Conservation (phyloP, 148 eudicot genomes). For the Vaccinium myrtillus region DNA sequence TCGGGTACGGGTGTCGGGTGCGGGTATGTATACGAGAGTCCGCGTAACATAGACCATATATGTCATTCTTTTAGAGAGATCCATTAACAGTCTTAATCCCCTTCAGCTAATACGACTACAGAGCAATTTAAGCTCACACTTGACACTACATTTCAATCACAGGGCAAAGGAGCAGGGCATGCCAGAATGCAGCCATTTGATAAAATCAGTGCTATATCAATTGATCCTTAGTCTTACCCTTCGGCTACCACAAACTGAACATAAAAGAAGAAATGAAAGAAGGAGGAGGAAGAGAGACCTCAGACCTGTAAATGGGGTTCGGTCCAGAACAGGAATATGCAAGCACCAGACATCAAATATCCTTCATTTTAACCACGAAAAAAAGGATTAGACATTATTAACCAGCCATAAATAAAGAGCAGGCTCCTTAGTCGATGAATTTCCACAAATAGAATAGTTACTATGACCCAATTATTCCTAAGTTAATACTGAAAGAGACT, state of each 20-base stretch:
- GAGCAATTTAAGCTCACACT: conserved; percentile 10
- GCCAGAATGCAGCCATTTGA: neutral
- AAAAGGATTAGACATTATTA: neutral
- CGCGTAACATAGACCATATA: neutral
- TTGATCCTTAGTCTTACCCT: neutral
- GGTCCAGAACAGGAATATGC: conserved; percentile 59
- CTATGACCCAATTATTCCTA: no score
- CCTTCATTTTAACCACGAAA: conserved; percentile 30
- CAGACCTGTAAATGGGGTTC: conserved; percentile 60
- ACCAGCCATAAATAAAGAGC: neutral
- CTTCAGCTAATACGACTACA: neutral
- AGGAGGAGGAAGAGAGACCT: conserved; percentile 8
- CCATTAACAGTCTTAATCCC: neutral
- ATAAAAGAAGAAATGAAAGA: neutral
- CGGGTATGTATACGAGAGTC: no score
- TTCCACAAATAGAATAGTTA: neutral
- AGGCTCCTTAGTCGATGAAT: neutral
- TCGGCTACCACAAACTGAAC: neutral
- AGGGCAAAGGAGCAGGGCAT: neutral
- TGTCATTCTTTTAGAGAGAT: neutral
- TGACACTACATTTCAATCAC: neutral
- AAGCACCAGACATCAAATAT: conserved; percentile 70
- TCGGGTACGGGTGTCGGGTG: no score
- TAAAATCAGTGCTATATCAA: neutral
- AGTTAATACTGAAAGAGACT: neutral